Evolutionary conservation across 75 land plant species (phyloP).

Genomic region (Sequoia sempervirens): DNA sequence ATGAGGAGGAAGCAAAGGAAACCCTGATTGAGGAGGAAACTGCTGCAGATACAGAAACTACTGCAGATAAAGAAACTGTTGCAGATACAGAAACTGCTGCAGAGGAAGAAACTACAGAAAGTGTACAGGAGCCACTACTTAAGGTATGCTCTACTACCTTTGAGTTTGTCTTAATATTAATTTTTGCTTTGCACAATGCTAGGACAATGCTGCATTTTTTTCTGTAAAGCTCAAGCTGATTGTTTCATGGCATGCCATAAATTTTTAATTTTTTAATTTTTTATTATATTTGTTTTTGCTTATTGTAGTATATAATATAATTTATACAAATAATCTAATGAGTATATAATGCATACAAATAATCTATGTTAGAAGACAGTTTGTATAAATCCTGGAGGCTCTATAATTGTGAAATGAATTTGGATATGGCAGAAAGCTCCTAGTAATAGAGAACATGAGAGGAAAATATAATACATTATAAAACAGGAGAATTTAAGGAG

Average conservation of each 20-base stretch:
- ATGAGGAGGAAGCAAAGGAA: constrained; percentile 6
- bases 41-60: neutral
- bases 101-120: neutral
- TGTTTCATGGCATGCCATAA: neutral
- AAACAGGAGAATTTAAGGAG: neutral
- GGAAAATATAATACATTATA: neutral
- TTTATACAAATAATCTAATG: too few relatives aligned
- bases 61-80: neutral
- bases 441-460: neutral
- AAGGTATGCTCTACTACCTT: neutral
- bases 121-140: neutral
- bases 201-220: neutral
- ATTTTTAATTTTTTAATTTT: too few relatives aligned
- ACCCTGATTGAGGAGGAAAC: neutral
- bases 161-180: neutral
- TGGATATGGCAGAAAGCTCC: neutral
- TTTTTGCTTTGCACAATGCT: neutral
- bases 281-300: too few relatives aligned
- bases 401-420: neutral
- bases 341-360: neutral
- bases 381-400: neutral
- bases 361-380: neutral
- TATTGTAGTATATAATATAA: neutral
- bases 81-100: neutral
- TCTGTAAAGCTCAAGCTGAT: neutral